Percentiles rank a stretch among this genome's conserved stretches.
Conservation (phyloP, 495 filamentous ascomycete species). For the Astrothelium subdiscretum region DNA sequence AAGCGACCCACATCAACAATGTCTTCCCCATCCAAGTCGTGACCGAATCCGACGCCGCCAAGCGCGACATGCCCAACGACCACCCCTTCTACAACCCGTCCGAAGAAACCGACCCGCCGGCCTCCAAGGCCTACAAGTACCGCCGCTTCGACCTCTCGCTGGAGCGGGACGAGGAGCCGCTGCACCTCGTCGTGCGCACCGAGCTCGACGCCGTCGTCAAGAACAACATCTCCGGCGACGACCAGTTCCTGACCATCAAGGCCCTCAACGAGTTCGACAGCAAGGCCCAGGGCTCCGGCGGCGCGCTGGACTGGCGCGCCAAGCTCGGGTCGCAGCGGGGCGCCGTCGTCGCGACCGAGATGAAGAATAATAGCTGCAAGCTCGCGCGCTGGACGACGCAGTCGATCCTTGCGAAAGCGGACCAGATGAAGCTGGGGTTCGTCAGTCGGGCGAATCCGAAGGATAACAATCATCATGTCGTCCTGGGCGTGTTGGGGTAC, state of each 20-base stretch:
- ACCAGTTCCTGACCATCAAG: slow-evolving; percentile 85
- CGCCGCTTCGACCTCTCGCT: slow-evolving; percentile 88
- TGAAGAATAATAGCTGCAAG: slow-evolving; percentile 99
- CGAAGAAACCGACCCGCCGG: slow-evolving; percentile 84
- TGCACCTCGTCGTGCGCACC: slow-evolving; percentile 87
- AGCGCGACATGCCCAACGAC: slow-evolving; percentile 70
- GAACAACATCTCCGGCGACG: slow-evolving; percentile 75
- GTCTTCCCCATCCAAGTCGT: slow-evolving; percentile 95
- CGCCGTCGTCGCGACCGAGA: slow-evolving; percentile 96
- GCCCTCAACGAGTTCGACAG: slow-evolving; percentile 97
- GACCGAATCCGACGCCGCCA: slow-evolving; percentile 60
- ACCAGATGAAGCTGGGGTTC: slow-evolving; percentile 98
- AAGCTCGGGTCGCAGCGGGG: slow-evolving; percentile 89
- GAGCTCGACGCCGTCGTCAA: slow-evolving; percentile 93
- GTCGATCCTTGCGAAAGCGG: slow-evolving; percentile 86
- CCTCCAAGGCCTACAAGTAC: slow-evolving; percentile 96
- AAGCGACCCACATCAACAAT: slow-evolving; percentile 99
- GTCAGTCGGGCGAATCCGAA: slow-evolving; percentile 89
- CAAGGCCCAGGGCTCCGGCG: slow-evolving; percentile 90
- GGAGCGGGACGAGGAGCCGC: slow-evolving; percentile 79
- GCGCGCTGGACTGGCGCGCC: slow-evolving; percentile 87
- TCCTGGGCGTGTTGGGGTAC: slow-evolving; percentile 92
- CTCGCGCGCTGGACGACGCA: slow-evolving; percentile 94
- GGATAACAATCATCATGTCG: slow-evolving; percentile 76
- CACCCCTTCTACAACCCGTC: slow-evolving; percentile 96